Evolutionary conservation across 768 basidiomycete species (phyloP), one percentile per base, ranked within the genome.

Genomic region (Russula brevipes): DNA sequence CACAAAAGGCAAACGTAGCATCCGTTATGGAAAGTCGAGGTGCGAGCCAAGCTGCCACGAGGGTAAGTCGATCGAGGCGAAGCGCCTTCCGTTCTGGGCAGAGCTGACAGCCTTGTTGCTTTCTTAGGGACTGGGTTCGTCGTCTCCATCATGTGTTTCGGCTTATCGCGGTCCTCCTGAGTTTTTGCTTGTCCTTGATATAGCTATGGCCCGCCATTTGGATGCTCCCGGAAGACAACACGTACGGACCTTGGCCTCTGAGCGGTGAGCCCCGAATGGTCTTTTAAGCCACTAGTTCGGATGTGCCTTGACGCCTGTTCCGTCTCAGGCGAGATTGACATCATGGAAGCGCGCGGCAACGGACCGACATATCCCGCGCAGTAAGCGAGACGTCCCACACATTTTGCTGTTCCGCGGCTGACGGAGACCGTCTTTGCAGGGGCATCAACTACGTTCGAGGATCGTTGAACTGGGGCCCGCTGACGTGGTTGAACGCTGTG

Each of bases 1-100:
- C 64, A 95, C 93, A 4, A 78, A 84, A 69, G 79, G 80, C 64
- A 87, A 81, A 59, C 84, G 87, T 16, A 85, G 80, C 66, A 86
- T 95, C 72, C 81, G 80, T 69, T 95, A 87, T 70, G 94, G 93
- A 9, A 84, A 54, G 88, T 96, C 47, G 92, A 94, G 72, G 87
- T 95, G 54, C 77, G 78, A 45, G 94, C 93, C 5, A 89, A 88
- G 73, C 80, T 91, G 65, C 94, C 94, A 17, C 81, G 81, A 61
- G 89, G 89, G 81, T 87, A 70, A 70, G 85, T 57, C 49, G 54
- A 24, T 24, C 63, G 54, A 30, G 51, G 63, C 31, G 45, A 47
- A 39, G 9, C 24, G n/a, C 56, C n/a, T 62, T 57, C 42, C 57
- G 4, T 39, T 33, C 41, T 58, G 44, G 67, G 68, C 49, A 44